Evolutionary conservation across 179 eudicot genomes (phyloP), one percentile per base, ranked within the genome.

Genomic region (Beta corolliflora): DNA sequence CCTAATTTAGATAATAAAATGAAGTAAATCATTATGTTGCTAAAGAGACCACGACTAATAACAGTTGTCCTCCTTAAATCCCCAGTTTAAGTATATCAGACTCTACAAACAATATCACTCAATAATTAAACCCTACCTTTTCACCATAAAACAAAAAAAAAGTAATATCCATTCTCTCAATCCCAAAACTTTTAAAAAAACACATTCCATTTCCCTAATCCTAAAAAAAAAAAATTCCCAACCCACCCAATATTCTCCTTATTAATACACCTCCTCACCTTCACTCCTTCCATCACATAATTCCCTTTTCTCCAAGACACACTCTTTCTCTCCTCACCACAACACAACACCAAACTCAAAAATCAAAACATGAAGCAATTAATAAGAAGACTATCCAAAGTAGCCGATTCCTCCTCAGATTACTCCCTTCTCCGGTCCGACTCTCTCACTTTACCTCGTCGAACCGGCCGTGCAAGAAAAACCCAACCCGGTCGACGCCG

Each of bases 311-410:
- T 41, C 48, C 36, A 59, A 36, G 41, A 7, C 75, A 45, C 78
- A 56, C 81, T 45, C 58, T 45, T 46, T 19, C 56, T 54, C 65
- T 36, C 41, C 0, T 2, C 41, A 36, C 41, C 0, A 36, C 41
- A 36, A 36, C 41, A 36, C 41, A 36, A 65, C 60, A 55, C 56
- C 50, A 2, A 5, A 46, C 29, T 10, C 50, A 23, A 36, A 4
- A 13, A 5, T 6, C 13, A 8, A 7, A 73, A 19, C 6, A 94
- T 94, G 98, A 91, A 90, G 90, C 92, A 88, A 54, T 75, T 94
- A 41, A 89, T 92, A 11, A 79, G 91, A n/a, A 87, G 89, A 1
- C 81, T 94, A 66, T 89, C 97, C 1, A 89, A 88, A 52, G 97
- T 94, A 15, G 91, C 90, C 31, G 93, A 93, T 76, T 91, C 97